A percentile compares a stretch with the other conserved stretches of the same genome.
These are phyloP conservation scores for Colletotrichum filicis DNA, from an alignment of 2,329 filamentous ascomycete genomes.

Conservation along the genomic window DNA sequence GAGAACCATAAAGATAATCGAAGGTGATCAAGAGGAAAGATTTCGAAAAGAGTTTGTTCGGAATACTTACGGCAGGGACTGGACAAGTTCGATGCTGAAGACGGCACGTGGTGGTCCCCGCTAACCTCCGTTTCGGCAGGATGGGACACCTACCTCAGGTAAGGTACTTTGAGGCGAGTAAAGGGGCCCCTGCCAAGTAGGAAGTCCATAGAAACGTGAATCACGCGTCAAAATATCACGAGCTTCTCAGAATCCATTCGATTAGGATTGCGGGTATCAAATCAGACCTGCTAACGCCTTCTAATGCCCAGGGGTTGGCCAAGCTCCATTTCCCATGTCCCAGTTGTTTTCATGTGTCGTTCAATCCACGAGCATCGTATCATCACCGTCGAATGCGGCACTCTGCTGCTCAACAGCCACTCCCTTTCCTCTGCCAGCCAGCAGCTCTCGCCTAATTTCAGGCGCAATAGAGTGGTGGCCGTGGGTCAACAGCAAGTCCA, in stretches of 20 bases:
- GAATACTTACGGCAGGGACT: background rate
- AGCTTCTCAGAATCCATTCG: conserved; percentile 33
- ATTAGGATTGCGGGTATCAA: conserved; percentile 37
- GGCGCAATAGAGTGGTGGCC: conserved; percentile 91
- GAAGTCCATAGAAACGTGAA: background rate
- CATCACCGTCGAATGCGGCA: conserved; percentile 77
- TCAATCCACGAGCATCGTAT: conserved; percentile 85
- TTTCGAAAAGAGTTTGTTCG: background rate
- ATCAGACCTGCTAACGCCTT: conserved; percentile 37
- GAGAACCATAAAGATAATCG: background rate
- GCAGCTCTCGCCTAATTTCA: conserved; percentile 87
- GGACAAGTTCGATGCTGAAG: background rate
- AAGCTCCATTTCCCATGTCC: conserved; percentile 31
- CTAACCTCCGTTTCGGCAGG: background rate
- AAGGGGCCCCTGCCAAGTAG: background rate
- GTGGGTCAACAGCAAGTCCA: conserved; percentile 86
- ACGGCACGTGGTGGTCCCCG: background rate
- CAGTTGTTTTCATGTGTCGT: conserved; percentile 35
- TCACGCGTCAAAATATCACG: background rate
- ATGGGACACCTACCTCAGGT: background rate
- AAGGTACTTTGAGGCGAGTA: background rate
- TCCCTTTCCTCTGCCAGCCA: conserved; percentile 88
- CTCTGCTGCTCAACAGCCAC: conserved; percentile 71
- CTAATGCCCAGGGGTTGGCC: conserved; percentile 30
- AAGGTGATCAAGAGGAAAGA: background rate